Conservation (phyloP, 495 filamentous ascomycete species). For the Geopyxis carbonaria region DNA sequence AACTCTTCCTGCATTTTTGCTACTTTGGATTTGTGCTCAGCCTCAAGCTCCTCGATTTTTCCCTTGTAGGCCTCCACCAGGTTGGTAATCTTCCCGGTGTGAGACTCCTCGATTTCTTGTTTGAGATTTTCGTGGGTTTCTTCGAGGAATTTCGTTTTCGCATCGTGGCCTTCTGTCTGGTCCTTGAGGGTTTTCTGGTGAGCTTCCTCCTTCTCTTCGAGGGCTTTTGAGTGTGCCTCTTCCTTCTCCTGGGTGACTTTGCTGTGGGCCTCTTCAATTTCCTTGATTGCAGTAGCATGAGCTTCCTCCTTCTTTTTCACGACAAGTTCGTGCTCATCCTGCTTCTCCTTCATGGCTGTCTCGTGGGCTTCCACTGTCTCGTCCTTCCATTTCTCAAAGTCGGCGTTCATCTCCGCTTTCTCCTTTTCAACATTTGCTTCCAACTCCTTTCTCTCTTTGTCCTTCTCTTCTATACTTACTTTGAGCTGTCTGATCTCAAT, state of each 20-base stretch:
- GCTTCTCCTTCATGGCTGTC: constrained; percentile 1
- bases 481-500: constrained; percentile 42
- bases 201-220: constrained; percentile 10
- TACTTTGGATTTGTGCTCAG: background rate
- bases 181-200: constrained; percentile 10
- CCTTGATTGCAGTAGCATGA: constrained; percentile 12
- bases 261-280: constrained; percentile 3
- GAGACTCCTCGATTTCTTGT: constrained; percentile 9
- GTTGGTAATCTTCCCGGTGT: constrained; percentile 10
- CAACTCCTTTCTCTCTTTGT: constrained; percentile 30
- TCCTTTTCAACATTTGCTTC: constrained; percentile 36
- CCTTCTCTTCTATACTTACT: constrained; percentile 33
- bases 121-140: constrained; percentile 10
- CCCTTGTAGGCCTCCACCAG: constrained; percentile 10
- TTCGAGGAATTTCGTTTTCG: constrained; percentile 16
- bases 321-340: constrained; percentile 1
- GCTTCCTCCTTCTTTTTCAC: constrained; percentile 6
- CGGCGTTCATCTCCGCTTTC: constrained; percentile 28
- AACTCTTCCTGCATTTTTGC: background rate
- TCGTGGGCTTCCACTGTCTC: constrained; percentile 17
- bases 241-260: background rate
- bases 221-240: background rate
- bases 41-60: constrained; percentile 16
- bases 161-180: constrained; percentile 1
- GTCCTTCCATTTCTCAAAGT: constrained; percentile 29